Evolutionary conservation across 176 grass and related monocot genomes (phyloP), one percentile per base, ranked within the genome.

Genomic region (Echinochloa phyllopogon): DNA sequence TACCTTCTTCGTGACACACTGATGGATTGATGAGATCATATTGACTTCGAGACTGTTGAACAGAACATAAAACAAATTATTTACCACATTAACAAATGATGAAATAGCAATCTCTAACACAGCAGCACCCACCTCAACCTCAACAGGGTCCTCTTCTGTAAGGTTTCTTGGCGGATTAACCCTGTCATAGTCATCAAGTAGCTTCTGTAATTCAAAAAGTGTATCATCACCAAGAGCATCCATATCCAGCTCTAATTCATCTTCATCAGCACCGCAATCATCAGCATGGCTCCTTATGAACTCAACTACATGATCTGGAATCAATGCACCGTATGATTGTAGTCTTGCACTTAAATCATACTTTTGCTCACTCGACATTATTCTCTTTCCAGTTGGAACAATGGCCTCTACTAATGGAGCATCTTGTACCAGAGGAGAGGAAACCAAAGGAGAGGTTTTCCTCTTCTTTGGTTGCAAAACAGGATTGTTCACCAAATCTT

Each of bases 191-290:
- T 96, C 93, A 79, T 96, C 86, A 52, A 99, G 79, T 91, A 99
- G 93, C 75, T 83, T 94, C 65, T 91, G 84, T 38, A 99, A 80
- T 77, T 96, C 89, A 87, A 94, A 92, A 37, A 99, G 74, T 48
- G 85, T 75, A 51, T 84, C 90, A 92, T 96, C 94, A 37, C 77
- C 74, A 36, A 94, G 82, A 83, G 81, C 77, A 89, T 94, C 92
- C 58, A 99, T 92, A 74, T 99, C 96, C 67, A 99, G 78, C 75
- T 90, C 88, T 69, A 96, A 73, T 78, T 94, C 96, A 76, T 99
- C 93, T 66, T 96, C 96, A 39, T 76, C 81, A 6, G 81, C 75
- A 50, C 88, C 86, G n/a, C 87, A 90, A 70, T 87, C 83, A 76
- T 82, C 73, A 62, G 83, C 69, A 18, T 92, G 83, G 27, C 69